Evolutionary conservation across 345 rosid species (phyloP).

Genomic region (Carallia pectinifolia): DNA sequence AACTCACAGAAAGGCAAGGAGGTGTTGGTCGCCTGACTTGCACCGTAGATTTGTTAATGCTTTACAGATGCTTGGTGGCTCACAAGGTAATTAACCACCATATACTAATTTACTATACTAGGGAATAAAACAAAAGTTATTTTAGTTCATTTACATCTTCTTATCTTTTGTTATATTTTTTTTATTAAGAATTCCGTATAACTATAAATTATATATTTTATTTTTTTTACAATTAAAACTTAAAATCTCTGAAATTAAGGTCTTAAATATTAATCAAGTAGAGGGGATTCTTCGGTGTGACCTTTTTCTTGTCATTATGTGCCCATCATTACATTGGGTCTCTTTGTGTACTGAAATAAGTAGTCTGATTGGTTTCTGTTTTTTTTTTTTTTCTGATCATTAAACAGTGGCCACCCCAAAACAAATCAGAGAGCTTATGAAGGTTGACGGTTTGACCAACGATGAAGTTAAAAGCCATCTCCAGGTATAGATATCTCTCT

Average conservation of each 20-base stretch:
- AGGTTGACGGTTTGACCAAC: conserved; percentile 99
- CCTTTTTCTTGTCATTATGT: not conserved
- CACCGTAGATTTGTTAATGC: conserved; percentile 95
- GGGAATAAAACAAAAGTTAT: not conserved
- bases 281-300: not conserved
- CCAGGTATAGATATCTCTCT: conserved; percentile 81
- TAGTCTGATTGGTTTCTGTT: conserved; percentile 17
- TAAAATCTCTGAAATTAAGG: too few relatives aligned
- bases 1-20: conserved; percentile 83
- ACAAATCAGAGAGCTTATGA: conserved; percentile 97
- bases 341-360: not conserved
- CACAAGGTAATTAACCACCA: conserved; percentile 81
- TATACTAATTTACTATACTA: not conserved
- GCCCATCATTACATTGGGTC: not conserved
- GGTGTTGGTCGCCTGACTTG: conserved; percentile 99
- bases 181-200: too few relatives aligned
- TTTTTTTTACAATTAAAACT: too few relatives aligned
- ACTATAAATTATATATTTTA: too few relatives aligned
- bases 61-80: conserved; percentile 97
- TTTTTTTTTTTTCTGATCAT: not conserved
- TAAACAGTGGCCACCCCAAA: conserved; percentile 90
- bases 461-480: conserved; percentile 99
- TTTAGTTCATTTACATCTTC: not conserved
- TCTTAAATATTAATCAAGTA: too few relatives aligned
- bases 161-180: too few relatives aligned